These are phyloP conservation scores for Naumovozyma dairenensis DNA, from an alignment of 805 yeast genomes.

Conservation along the genomic window DNA sequence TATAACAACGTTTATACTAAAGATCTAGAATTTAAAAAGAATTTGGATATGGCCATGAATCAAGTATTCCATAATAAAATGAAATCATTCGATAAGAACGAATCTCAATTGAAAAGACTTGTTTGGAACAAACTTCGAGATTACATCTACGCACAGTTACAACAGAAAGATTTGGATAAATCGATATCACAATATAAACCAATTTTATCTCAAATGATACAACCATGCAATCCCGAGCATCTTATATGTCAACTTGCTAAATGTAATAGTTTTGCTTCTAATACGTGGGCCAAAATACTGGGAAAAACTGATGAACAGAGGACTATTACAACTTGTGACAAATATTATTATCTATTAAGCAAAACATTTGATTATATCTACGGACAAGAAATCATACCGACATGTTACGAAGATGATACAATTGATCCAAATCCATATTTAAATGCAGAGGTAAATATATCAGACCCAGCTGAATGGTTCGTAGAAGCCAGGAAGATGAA, in stretches of 20 bases:
- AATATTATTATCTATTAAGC: conserved; percentile 10
- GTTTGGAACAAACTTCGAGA: conserved; percentile 9
- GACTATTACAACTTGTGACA: not conserved
- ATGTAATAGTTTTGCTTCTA: not conserved
- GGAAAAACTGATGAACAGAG: not conserved
- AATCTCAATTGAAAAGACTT: conserved; percentile 1
- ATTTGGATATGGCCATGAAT: conserved; percentile 9
- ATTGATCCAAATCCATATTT: conserved; percentile 2
- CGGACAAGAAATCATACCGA: conserved; percentile 20
- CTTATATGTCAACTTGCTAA: conserved; percentile 12
- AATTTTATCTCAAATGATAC: conserved; percentile 8
- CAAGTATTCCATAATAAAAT: conserved; percentile 12
- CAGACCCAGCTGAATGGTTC: conserved; percentile 67
- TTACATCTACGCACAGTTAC: conserved; percentile 9
- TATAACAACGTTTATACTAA: conserved; percentile 5
- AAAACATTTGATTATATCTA: conserved; percentile 14
- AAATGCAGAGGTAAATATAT: conserved; percentile 32
- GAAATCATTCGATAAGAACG: conserved; percentile 3
- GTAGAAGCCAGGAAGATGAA: conserved; percentile 76
- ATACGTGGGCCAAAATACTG: conserved; percentile 1
- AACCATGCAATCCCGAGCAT: conserved; percentile 11
- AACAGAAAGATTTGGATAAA: conserved; percentile 4
- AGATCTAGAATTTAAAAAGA: conserved; percentile 6
- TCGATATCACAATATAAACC: conserved; percentile 4
- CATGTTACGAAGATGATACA: not conserved